Evolutionary conservation across 1,284 basidiomycete genomes (phyloP).

Genomic region (Phlebopus sp.): DNA sequence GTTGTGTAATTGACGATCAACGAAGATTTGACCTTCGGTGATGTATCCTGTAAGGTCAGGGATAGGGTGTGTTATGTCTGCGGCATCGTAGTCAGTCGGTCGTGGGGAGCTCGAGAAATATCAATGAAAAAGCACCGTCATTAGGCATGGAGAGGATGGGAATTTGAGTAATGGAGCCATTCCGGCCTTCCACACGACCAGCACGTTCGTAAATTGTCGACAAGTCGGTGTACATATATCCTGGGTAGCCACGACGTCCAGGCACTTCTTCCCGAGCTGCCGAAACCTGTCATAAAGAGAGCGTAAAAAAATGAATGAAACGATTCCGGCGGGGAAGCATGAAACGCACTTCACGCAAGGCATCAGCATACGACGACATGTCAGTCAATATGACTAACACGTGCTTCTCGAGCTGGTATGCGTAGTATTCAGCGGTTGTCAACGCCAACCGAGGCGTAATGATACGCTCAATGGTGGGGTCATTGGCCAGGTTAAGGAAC

Average conservation of each 20-base stretch:
- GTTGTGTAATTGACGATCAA: constrained; percentile 93
- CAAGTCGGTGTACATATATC: constrained; percentile 99
- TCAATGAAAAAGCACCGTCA: constrained; percentile 66
- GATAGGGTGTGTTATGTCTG: constrained; percentile 99
- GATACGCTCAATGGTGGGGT: constrained; percentile 99
- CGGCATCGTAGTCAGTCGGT: constrained; percentile 22
- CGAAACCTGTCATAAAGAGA: constrained; percentile 63
- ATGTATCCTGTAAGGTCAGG: constrained; percentile 99
- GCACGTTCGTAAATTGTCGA: constrained; percentile 99
- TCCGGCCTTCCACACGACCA: constrained; percentile 95
- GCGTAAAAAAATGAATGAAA: constrained; percentile 21
- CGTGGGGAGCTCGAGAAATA: constrained; percentile 20
- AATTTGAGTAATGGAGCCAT: constrained; percentile 99
- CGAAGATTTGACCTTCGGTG: constrained; percentile 98
- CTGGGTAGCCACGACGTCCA: constrained; percentile 98
- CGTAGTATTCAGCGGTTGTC: constrained; percentile 99
- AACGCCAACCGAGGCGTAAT: constrained; percentile 98
- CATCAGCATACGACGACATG: constrained; percentile 98
- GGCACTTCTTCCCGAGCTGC: constrained; percentile 99
- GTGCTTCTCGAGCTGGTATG: constrained; percentile 99
- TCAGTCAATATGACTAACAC: constrained; percentile 98
- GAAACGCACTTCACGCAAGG: constrained; percentile 80
- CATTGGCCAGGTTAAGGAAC: constrained; percentile 98
- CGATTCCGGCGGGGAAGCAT: constrained; percentile 1
- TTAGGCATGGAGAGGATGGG: constrained; percentile 99